Evolutionary conservation across 1,139 yeast genomes (phyloP).

Genomic region (Blastobotrys capitulatus): DNA sequence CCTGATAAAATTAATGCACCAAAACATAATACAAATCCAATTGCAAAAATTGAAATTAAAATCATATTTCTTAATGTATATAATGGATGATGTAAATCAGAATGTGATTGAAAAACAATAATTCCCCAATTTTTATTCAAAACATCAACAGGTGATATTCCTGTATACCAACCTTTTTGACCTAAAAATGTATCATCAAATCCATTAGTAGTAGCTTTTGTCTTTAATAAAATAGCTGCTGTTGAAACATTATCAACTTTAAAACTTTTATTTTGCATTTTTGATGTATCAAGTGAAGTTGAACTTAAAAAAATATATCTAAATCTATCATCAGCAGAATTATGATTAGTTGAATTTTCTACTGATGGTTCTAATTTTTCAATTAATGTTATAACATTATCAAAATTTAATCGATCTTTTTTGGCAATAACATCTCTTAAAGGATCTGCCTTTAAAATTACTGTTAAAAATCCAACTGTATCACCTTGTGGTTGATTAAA

Average conservation of each 20-base stretch:
- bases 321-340: neutral
- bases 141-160: conserved; percentile 54
- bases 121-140: conserved; percentile 60
- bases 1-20: conserved; percentile 79
- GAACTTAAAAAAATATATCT: neutral
- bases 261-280: neutral
- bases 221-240: neutral
- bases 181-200: neutral
- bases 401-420: conserved; percentile 29
- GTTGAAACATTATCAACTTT: neutral
- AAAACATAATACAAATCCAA: conserved; percentile 71
- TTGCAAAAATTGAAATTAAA: conserved; percentile 72
- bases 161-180: conserved; percentile 41
- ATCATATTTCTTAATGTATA: conserved; percentile 61
- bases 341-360: neutral
- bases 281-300: neutral
- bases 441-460: conserved; percentile 54
- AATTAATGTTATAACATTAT: conserved; percentile 23
- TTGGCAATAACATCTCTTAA: conserved; percentile 47
- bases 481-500: conserved; percentile 14
- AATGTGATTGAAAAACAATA: conserved; percentile 57
- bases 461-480: conserved; percentile 68
- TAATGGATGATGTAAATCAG: conserved; percentile 60
- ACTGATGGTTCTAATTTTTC: conserved; percentile 21
- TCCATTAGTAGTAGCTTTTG: neutral